Conservation (phyloP, 2,329 filamentous ascomycete species). For the Colletotrichum australisinense region DNA sequence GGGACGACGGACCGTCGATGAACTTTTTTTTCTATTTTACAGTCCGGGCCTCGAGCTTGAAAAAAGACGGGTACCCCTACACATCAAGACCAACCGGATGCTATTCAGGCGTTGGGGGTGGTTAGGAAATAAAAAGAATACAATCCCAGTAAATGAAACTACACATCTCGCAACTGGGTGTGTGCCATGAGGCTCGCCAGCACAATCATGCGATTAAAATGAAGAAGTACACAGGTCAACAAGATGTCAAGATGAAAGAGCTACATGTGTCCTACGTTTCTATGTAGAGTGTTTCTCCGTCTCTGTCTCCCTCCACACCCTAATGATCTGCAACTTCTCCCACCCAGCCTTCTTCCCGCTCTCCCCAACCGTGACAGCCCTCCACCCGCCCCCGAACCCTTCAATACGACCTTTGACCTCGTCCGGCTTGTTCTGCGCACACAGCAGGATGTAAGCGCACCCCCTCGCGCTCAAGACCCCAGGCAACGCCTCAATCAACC, state of each 20-base stretch:
- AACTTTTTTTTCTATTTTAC: constrained; percentile 3
- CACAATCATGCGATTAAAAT: not conserved
- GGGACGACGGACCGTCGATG: constrained; percentile 18
- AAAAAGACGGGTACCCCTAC: constrained; percentile 9
- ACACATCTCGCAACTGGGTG: not conserved
- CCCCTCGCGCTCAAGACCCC: constrained; percentile 72
- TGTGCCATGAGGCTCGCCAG: not conserved
- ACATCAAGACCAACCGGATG: constrained; percentile 32
- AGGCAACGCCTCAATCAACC: constrained; percentile 78
- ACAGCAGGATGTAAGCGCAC: constrained; percentile 90
- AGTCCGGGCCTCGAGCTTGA: constrained; percentile 7
- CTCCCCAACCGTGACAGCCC: constrained; percentile 79
- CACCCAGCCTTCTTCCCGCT: constrained; percentile 92
- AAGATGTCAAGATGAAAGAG: not conserved
- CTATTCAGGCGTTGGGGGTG: constrained; percentile 31
- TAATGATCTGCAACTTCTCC: constrained; percentile 92
- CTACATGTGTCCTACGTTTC: not conserved
- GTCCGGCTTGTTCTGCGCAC: constrained; percentile 88
- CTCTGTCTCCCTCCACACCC: constrained; percentile 76
- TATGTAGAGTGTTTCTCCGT: not conserved
- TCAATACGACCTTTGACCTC: constrained; percentile 70
- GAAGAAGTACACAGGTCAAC: not conserved
- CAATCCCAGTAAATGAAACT: constrained; percentile 16
- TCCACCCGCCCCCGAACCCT: constrained; percentile 70
- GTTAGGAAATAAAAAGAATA: constrained; percentile 28